Evolutionary conservation across 2,329 filamentous ascomycete species (phyloP).

Genomic region (Aspergillus flavus): DNA sequence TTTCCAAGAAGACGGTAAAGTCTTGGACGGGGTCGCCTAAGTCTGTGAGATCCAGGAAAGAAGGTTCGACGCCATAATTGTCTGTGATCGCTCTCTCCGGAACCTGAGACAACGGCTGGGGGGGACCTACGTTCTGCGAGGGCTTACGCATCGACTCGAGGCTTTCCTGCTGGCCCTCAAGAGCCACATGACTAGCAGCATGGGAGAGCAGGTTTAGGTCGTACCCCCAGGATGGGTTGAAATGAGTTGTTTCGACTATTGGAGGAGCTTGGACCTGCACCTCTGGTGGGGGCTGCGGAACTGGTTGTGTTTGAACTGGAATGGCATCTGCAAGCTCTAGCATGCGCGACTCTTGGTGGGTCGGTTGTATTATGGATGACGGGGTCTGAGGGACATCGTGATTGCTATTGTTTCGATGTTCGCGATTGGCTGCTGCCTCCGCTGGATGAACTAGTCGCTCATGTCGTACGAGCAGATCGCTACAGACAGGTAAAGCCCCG

Average conservation of each 20-base stretch:
- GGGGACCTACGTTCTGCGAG: slow-evolving; percentile 33
- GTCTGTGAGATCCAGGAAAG: slow-evolving; percentile 49
- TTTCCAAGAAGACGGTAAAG: slow-evolving; percentile 52
- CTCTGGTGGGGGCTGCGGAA: slow-evolving; percentile 37
- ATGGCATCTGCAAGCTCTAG: slow-evolving; percentile 49
- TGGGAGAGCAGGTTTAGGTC: slow-evolving; percentile 53
- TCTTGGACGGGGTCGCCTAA: slow-evolving; percentile 53
- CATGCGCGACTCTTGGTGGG: slow-evolving; percentile 47
- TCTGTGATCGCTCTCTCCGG: slow-evolving; percentile 44
- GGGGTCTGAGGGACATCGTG: slow-evolving; percentile 38
- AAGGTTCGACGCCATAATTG: slow-evolving; percentile 48
- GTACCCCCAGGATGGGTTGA: slow-evolving; percentile 55
- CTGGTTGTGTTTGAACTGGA: slow-evolving; percentile 42
- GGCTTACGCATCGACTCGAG: slow-evolving; percentile 42
- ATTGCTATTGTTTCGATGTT: slow-evolving; percentile 37
- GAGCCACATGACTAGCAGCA: slow-evolving; percentile 52
- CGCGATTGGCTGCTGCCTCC: slow-evolving; percentile 44
- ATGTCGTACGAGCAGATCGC: slow-evolving; percentile 53
- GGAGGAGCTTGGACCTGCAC: slow-evolving; percentile 41
- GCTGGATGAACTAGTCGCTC: slow-evolving; percentile 52
- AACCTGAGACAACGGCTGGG: slow-evolving; percentile 38
- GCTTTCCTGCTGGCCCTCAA: slow-evolving; percentile 48
- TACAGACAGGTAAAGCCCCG: slow-evolving; percentile 25
- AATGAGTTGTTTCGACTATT: slow-evolving; percentile 47
- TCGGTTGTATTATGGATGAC: slow-evolving; percentile 40